These are phyloP conservation scores for Eutrema heterophyllum DNA, from an alignment of 345 rosid genomes.

Conservation along the genomic window DNA sequence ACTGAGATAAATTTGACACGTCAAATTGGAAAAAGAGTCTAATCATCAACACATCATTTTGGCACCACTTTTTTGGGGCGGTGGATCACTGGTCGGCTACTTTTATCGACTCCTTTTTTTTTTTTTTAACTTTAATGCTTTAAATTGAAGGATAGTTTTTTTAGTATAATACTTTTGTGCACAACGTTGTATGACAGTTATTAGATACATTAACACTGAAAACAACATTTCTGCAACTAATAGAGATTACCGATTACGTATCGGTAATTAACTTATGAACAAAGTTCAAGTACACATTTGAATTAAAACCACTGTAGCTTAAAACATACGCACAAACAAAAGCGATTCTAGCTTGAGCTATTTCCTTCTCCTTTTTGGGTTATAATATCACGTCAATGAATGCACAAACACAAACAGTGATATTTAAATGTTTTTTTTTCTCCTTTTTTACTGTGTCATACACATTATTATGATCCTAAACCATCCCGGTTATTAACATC, in stretches of 20 bases:
- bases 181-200: neutral
- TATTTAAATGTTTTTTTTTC: neutral
- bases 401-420: conserved; percentile 1
- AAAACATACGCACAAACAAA: conserved; percentile 13
- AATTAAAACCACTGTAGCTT: neutral
- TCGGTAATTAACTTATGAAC: neutral
- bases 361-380: neutral
- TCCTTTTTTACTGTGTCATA: neutral
- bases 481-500: conserved; percentile 5
- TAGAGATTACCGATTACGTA: neutral
- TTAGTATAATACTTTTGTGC: neutral
- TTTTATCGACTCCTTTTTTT: neutral
- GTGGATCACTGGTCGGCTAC: conserved; percentile 29
- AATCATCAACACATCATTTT: conserved; percentile 21
- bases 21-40: conserved; percentile 14
- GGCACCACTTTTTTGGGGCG: conserved; percentile 11
- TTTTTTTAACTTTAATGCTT: neutral
- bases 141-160: neutral
- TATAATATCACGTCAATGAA: neutral
- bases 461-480: neutral
- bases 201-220: neutral
- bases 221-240: neutral
- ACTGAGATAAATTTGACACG: neutral
- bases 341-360: neutral
- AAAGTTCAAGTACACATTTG: neutral